Evolutionary conservation across 2,329 filamentous ascomycete genomes (phyloP), one percentile per base, ranked within the genome.

Genomic region (Xylaria sp.): DNA sequence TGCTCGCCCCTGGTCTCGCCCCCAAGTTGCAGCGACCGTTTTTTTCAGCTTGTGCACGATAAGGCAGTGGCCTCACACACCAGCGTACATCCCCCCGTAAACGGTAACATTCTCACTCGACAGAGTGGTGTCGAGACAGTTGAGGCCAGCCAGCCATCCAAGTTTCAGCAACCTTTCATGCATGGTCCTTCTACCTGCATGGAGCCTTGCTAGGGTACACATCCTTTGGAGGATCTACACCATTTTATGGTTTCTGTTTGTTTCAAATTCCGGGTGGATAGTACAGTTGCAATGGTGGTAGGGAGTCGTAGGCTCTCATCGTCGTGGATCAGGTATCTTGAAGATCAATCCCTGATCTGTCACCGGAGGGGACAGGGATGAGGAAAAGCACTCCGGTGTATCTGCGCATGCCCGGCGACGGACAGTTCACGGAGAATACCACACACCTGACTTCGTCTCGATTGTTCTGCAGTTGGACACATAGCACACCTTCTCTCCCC

Each of bases 181-280:
- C 57, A 63, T 60, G 61, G 61, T 60, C 53, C 47, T 63, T 63
- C 41, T 40, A 47, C n/a, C 44, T 29, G 46, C 46, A 31, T 27
- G 55, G 51, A 48, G 56, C 19, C 27, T 46, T 27, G 21, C 56
- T 29, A 13, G 56, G 61, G 37, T 53, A 44, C 21, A 33, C 27
- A 60, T 63, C 61, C 57, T 54, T 38, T n/a, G 17, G 52, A 51
- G 38, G 60, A 55, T 51, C 55, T 27, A 29, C 43, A 21, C 44
- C 43, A 31, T 31, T 27, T 33, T 37, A 37, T 21, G 21, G 27
- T 23, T 25, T 38, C 15, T 33, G n/a, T 40, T 40, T 25, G 25
- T 48, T 40, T 25, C 33, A 27, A 35, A 48, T 33, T 48, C 19
- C 11, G 29, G 29, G 17, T 51, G 15, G 25, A n/a, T 23, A 49